Base-by-base conservation (phyloP, 2,329 filamentous ascomycete genomes). In the Penicillium decumbens region DNA sequence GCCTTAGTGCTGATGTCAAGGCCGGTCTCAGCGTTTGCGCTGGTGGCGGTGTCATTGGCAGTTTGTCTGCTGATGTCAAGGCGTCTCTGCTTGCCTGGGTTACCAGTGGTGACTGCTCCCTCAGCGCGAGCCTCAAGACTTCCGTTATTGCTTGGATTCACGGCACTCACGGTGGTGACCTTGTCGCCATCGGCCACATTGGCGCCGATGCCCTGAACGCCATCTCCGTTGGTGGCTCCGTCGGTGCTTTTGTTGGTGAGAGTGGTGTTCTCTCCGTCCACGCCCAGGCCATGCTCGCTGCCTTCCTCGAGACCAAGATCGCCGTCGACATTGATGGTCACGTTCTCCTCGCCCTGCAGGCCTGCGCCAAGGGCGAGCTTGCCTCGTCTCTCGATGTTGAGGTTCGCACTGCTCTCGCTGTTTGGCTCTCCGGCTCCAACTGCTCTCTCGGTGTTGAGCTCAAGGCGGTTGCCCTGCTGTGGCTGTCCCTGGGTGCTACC, bases 361-460 rank as follows among this genome's bases (percentile, higher is more conserved):
- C 58, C 41, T 61, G 58, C 53, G 64, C 59, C 40, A 55, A 57
- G 46, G 69, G 68, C 45, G 51, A 61, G 44, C 50, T 65, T 29
- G 65, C 69, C 37, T 30, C 58, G 27, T 43, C 53, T 8, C 48
- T 71, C 8, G 59, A 56, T 41, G 43, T 59, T 47, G 65, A 67
- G 9, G 54, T 60, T 29, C 66, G 67, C 41, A 58, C 62, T 51
- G 47, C 63, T 39, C 59, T 71, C 28, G 59, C 64, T 42, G 49
- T 57, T 27, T 71, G 68, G 68, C 57, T 71, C 30, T 53, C 63
- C 32, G 56, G 63, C 49, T 58, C 59, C 27, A 51, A 52, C 55
- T 69, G 66, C 65, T 45, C 53, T 18, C 64, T 71, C 18, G 65
- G 65, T 39, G 66, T 59, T 47, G 64, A 71, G 47, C 62, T 70